Evolutionary conservation across 176 grass and related monocot genomes (phyloP).

Genomic region (Bolboschoenus planiculmis): DNA sequence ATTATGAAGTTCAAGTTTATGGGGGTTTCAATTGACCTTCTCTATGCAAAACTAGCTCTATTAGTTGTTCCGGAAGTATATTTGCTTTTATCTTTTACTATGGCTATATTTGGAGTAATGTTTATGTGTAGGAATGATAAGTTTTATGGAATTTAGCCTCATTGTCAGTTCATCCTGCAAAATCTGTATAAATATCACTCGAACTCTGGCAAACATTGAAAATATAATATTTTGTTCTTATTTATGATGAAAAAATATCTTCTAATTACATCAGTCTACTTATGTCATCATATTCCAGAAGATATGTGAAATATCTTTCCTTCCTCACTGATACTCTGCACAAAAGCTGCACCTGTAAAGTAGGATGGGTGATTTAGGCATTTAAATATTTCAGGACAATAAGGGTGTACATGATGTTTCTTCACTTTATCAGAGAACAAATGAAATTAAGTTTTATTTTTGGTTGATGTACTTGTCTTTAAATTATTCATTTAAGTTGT

Average conservation of each 20-base stretch:
- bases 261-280: background rate
- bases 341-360: background rate
- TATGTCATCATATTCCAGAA: background rate
- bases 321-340: background rate
- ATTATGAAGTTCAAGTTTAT: conserved; percentile 67
- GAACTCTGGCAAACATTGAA: background rate
- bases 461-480: background rate
- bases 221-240: background rate
- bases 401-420: background rate
- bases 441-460: background rate
- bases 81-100: conserved; percentile 15
- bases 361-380: background rate
- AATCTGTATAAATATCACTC: conserved; percentile 1
- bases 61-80: conserved; percentile 82
- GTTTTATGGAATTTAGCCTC: background rate
- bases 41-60: conserved; percentile 73
- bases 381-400: background rate
- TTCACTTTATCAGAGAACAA: background rate
- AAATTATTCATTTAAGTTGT: conserved; percentile 2
- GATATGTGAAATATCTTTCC: background rate
- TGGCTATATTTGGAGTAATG: background rate
- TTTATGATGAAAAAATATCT: background rate
- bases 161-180: background rate
- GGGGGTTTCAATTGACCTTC: conserved; percentile 81
- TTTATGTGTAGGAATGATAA: background rate